Conservation (phyloP, 257 asterid species). For the Haberlea rhodopensis region DNA sequence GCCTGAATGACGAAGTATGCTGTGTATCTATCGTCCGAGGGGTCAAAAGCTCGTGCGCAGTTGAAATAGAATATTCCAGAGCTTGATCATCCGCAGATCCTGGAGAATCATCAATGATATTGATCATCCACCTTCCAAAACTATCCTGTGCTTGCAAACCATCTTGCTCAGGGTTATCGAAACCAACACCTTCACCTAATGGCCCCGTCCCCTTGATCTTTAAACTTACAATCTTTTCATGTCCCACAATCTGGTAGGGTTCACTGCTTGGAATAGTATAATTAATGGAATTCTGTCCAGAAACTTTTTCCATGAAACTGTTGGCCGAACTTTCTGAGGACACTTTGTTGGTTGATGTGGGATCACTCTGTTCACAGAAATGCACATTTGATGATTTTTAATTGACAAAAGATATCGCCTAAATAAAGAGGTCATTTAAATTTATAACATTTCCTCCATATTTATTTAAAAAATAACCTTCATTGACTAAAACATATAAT, state of each 20-base stretch:
- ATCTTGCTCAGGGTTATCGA: conserved; percentile 35
- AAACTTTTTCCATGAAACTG: conserved; percentile 39
- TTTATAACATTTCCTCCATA: no score
- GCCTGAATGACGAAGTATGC: conserved; percentile 37
- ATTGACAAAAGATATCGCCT: not conserved
- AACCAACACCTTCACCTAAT: conserved; percentile 33
- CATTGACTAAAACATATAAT: no score
- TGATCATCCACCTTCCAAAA: conserved; percentile 66
- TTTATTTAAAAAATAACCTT: no score
- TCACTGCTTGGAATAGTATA: conserved; percentile 33
- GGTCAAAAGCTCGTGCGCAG: conserved; percentile 37
- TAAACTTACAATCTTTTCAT: conserved; percentile 35
- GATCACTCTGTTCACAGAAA: conserved; percentile 48
- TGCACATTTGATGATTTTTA: conserved; percentile 7
- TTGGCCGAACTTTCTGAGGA: conserved; percentile 40
- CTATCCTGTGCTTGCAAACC: conserved; percentile 60
- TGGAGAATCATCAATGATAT: conserved; percentile 54
- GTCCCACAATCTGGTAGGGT: conserved; percentile 37
- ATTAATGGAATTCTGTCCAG: conserved; percentile 30
- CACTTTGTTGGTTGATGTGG: conserved; percentile 34
- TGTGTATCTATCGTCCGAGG: conserved; percentile 35
- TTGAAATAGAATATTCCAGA: conserved; percentile 45
- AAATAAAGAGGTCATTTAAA: no score
- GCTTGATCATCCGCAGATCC: conserved; percentile 43
- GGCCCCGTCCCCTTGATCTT: conserved; percentile 27